Percentiles rank a stretch among this genome's conserved stretches.
Evolutionary conservation across 2,329 filamentous ascomycete genomes (phyloP).

Genomic region (Salinomyces thailandicus): DNA sequence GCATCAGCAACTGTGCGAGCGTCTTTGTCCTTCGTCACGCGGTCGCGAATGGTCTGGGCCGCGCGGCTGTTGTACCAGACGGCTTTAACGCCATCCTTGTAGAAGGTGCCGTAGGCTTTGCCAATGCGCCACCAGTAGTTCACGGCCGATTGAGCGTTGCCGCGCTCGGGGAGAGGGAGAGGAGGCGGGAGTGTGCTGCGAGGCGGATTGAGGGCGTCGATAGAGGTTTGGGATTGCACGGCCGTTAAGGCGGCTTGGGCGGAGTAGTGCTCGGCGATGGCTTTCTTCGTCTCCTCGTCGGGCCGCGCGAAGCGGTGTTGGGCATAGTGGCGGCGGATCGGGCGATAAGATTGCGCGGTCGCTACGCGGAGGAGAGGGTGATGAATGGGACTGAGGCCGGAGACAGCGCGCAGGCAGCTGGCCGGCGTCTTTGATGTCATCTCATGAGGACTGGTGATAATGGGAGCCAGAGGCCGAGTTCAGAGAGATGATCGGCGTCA

Average conservation of each 20-base stretch:
- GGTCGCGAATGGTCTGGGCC: constrained; percentile 35
- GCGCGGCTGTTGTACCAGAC: constrained; percentile 56
- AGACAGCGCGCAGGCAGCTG: constrained; percentile 20
- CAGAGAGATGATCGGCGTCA: too few species aligned
- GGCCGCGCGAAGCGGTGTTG: constrained; percentile 1
- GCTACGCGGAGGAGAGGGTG: constrained; percentile 4
- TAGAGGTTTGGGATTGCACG: constrained; percentile 25
- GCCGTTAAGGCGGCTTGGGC: constrained; percentile 7
- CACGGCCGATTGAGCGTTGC: constrained; percentile 35
- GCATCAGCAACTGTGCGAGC: constrained; percentile 7
- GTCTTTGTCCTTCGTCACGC: constrained; percentile 27
- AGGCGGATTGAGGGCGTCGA: constrained; percentile 58
- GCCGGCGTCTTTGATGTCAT: constrained; percentile 28
- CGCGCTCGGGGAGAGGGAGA: constrained; percentile 51
- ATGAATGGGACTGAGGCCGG: constrained; percentile 11
- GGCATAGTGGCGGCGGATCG: constrained; percentile 7
- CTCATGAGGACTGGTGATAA: constrained; percentile 14
- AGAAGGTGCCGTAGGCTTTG: constrained; percentile 71
- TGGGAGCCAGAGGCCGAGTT: too few species aligned
- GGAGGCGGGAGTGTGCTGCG: constrained; percentile 60
- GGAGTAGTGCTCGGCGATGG: constrained; percentile 1
- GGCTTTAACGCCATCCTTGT: constrained; percentile 71
- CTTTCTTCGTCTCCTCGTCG: constrained; percentile 1
- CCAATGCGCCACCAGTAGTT: constrained; percentile 53
- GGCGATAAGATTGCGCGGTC: not conserved